Conservation (phyloP, 177 flowering plant species). For the Tripterygium wilfordii region DNA sequence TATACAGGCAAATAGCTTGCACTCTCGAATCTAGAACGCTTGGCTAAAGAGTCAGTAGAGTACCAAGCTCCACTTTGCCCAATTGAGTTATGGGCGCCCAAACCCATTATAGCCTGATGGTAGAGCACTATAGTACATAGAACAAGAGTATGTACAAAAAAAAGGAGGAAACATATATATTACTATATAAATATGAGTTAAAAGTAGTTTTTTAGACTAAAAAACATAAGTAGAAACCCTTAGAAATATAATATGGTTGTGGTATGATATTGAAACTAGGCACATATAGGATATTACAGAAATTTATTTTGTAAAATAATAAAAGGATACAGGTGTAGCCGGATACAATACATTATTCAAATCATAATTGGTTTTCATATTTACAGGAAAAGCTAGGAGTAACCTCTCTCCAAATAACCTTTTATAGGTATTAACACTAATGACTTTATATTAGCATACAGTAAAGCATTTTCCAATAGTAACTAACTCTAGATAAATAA, state of each 20-base stretch:
- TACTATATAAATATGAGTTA: slow-evolving; percentile 25
- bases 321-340: background rate
- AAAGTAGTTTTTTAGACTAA: slow-evolving; percentile 6
- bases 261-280: too few species aligned
- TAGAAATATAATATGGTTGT: background rate
- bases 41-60: slow-evolving; percentile 68
- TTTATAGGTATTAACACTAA: too few species aligned
- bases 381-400: too few species aligned
- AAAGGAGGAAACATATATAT: slow-evolving; percentile 27
- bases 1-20: slow-evolving; percentile 76
- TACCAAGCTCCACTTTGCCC: slow-evolving; percentile 93
- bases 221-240: slow-evolving; percentile 1
- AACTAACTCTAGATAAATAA: too few species aligned
- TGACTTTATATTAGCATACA: too few species aligned
- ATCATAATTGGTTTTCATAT: too few species aligned
- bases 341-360: too few species aligned
- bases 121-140: slow-evolving; percentile 84
- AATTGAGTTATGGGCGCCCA: slow-evolving; percentile 66
- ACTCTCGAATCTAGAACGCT: slow-evolving; percentile 87
- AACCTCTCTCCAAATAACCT: too few species aligned
- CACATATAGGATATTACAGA: too few species aligned
- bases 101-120: slow-evolving; percentile 62
- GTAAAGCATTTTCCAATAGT: too few species aligned
- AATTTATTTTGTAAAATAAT: too few species aligned
- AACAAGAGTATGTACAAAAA: slow-evolving; percentile 49